Evolutionary conservation across 352 stramenopile genomes (phyloP).

Genomic region (Globisporangium echinulatum): DNA sequence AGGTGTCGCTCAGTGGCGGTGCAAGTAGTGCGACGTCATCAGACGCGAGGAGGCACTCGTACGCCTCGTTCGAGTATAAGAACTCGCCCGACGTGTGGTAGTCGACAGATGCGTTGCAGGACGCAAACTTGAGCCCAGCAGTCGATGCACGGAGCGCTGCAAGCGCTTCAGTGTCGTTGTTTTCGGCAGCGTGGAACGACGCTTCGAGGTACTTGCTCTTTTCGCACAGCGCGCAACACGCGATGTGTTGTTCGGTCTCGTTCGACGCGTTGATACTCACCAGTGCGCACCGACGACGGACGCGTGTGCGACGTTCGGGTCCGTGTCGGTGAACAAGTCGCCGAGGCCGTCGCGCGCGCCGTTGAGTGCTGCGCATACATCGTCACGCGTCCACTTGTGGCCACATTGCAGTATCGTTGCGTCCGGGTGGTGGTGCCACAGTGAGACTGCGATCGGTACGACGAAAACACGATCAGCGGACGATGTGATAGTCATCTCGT

Average conservation of each 20-base stretch:
- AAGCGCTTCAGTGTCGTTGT: background rate
- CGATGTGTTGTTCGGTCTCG: background rate
- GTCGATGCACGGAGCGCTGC: background rate
- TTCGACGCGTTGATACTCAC: background rate
- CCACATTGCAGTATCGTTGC: background rate
- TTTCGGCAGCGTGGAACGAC: background rate
- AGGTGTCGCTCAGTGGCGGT: background rate
- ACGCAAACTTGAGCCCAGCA: background rate
- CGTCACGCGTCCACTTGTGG: background rate
- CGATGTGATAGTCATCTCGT: background rate
- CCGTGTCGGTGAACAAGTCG: background rate
- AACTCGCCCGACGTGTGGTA: background rate
- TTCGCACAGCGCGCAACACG: background rate
- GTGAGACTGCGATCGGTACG: background rate
- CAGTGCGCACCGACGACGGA: background rate
- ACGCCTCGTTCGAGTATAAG: background rate
- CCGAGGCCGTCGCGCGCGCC: background rate
- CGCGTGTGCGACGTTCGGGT: background rate
- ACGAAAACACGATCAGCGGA: background rate
- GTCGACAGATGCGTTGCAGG: background rate
- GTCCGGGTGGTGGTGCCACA: background rate
- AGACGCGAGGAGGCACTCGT: background rate
- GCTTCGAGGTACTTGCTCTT: background rate
- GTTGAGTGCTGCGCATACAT: background rate
- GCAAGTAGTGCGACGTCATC: background rate